Evolutionary conservation across 1,284 basidiomycete genomes (phyloP).

Genomic region (Microbotryomycetes sp.): DNA sequence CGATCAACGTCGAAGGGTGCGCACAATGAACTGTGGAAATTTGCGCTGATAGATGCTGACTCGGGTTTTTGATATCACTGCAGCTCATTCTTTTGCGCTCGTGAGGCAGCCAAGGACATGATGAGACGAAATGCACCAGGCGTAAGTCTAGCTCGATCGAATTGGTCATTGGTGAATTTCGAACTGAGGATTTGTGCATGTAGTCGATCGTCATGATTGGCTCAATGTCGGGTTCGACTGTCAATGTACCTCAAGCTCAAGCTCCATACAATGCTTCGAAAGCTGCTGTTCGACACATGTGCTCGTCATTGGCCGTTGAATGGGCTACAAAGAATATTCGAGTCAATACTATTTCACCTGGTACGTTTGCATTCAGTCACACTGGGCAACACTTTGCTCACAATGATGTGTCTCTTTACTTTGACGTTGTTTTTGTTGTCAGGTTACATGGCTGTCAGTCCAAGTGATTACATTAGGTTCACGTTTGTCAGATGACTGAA

Average conservation of each 20-base stretch:
- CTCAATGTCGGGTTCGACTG: conserved; percentile 76
- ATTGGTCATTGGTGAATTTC: neutral
- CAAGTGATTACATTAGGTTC: neutral
- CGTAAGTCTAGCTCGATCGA: neutral
- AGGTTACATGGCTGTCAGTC: conserved; percentile 39
- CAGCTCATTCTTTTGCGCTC: conserved; percentile 74
- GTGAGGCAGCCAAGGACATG: conserved; percentile 71
- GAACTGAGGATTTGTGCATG: conserved; percentile 27
- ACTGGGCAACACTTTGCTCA: no score
- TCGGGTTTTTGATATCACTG: neutral
- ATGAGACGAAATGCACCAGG: conserved; percentile 43
- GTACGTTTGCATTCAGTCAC: no score
- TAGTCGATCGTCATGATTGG: conserved; percentile 80
- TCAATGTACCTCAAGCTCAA: conserved; percentile 62
- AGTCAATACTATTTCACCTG: conserved; percentile 59
- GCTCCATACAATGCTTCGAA: conserved; percentile 89
- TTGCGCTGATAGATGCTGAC: no score
- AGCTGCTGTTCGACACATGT: conserved; percentile 79
- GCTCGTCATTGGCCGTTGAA: conserved; percentile 74
- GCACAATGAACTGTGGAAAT: conserved; percentile 5
- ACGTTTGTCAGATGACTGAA: neutral
- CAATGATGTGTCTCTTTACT: no score
- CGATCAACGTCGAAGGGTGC: conserved; percentile 85
- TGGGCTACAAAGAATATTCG: conserved; percentile 79
- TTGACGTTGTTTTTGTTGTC: no score